Evolutionary conservation across 2,329 filamentous ascomycete species (phyloP).

Genomic region (Hypoxylon sp.): DNA sequence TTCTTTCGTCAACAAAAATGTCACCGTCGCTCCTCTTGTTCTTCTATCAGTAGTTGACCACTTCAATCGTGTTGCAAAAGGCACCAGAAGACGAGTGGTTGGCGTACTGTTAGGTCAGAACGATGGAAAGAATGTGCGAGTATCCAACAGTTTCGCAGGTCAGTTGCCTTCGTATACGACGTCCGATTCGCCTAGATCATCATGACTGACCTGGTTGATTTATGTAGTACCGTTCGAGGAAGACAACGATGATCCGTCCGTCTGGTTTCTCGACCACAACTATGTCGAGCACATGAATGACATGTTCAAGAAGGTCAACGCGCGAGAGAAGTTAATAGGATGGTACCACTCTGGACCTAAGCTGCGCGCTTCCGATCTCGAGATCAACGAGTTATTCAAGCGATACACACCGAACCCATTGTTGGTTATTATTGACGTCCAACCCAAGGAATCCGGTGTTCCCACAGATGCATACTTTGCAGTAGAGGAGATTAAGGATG

Average conservation of each 20-base stretch:
- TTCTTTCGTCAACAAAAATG: constrained; percentile 91
- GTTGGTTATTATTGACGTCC: constrained; percentile 97
- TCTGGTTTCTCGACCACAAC: constrained; percentile 99
- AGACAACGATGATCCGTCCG: constrained; percentile 96
- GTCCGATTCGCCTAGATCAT: not conserved
- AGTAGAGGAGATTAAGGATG: constrained; percentile 99
- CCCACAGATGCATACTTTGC: constrained; percentile 99
- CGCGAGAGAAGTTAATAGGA: constrained; percentile 96
- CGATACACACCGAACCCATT: constrained; percentile 96
- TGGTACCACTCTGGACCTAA: constrained; percentile 99
- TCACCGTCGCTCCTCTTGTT: constrained; percentile 96
- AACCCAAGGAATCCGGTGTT: constrained; percentile 96
- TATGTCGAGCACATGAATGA: constrained; percentile 99
- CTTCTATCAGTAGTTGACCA: constrained; percentile 98
- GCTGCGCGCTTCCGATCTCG: constrained; percentile 92
- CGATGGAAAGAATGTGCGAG: constrained; percentile 92
- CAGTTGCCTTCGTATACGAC: constrained; percentile 43
- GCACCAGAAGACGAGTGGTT: constrained; percentile 85
- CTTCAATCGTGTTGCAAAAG: constrained; percentile 93
- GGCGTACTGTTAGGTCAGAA: constrained; percentile 96
- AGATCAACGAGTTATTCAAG: constrained; percentile 99
- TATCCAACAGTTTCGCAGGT: constrained; percentile 99
- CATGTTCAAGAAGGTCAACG: constrained; percentile 99
- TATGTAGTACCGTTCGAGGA: constrained; percentile 92
- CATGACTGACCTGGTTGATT: constrained; percentile 27